Base-by-base conservation (phyloP, 2,329 filamentous ascomycete genomes). In the Neopestalotiopsis sp. region DNA sequence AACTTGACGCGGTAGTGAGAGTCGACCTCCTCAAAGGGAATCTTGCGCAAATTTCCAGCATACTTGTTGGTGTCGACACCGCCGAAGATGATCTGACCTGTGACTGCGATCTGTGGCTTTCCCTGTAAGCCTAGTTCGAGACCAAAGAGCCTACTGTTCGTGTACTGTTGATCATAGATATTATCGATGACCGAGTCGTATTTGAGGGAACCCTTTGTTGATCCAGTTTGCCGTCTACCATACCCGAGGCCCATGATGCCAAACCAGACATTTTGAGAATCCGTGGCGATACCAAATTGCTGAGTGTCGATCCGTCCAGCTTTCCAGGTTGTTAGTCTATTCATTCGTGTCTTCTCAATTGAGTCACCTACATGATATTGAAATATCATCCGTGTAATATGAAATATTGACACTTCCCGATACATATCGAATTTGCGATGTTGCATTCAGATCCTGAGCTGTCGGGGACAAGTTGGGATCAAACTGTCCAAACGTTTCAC, bases 161-260 rank as follows among this genome's bases (percentile, higher is more conserved):
- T 87, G 42, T 85, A 73, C 17, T 82, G 83, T 71, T 87, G 82
- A 0, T 78, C 73, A 1, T 80, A 80, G 75, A 88, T 81, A 28
- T 79, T 84, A 72, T 85, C 85, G 60, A 88, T 78, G 24, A 91
- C 81, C 30, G 88, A 82, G 1, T 85, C 85, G 68, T 91, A 91
- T 4, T 75, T 65, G 58, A 75, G 61, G 28, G 20, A 28, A 12
- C 61, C 61, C 45, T 52, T 52, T 10, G 61, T 34, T 74, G 77
- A 84, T 77, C 63, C 88, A 77, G 74, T 80, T 71, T 4, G 75
- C 69, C 52, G 80, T 49, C 42, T 74, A 65, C 83, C 79, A 0
- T 84, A 84, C 0, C 81, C 85, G 3, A 88, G 80, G 9, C 86
- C 86, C 57, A 88, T 76, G 68, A 88, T 87, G 30, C 86, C 85